phyloP scores from a whole-genome alignment of 805 yeast species.

The Grigorovia jiainica region DNA sequence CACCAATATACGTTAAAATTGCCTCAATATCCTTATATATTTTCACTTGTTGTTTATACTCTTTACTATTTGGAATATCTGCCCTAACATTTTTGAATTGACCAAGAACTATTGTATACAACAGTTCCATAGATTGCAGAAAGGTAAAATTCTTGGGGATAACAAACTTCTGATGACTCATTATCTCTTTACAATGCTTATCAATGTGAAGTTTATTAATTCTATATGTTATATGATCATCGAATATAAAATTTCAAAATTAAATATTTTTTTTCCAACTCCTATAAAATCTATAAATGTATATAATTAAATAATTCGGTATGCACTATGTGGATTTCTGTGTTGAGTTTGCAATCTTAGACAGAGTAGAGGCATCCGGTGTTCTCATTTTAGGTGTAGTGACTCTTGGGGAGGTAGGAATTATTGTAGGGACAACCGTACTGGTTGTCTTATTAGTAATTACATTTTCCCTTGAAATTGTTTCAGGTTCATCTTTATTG shows the following conservation, averaged over 20 bases:
- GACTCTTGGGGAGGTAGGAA: neutral
- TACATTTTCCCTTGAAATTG: no score
- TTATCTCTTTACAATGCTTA: conserved; percentile 1
- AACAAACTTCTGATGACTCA: conserved; percentile 20
- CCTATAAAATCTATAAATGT: neutral
- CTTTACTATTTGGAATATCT: conserved; percentile 5
- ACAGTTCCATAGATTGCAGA: conserved; percentile 21
- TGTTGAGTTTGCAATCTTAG: neutral
- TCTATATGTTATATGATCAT: no score
- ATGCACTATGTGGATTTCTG: neutral
- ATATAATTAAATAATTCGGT: no score
- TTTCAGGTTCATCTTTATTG: no score
- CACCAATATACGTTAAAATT: conserved; percentile 17
- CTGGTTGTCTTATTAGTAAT: no score
- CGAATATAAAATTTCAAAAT: neutral
- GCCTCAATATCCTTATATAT: conserved; percentile 12
- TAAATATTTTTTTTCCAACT: neutral
- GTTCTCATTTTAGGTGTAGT: neutral
- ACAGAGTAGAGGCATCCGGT: neutral
- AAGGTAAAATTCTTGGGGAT: conserved; percentile 24
- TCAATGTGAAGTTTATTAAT: no score
- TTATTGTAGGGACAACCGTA: no score
- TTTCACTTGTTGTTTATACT: conserved; percentile 7
- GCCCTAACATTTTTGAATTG: conserved; percentile 14
- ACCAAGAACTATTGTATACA: conserved; percentile 20